Base-by-base conservation (phyloP, 2,329 filamentous ascomycete genomes). In the Arthrobotrys iridis region DNA sequence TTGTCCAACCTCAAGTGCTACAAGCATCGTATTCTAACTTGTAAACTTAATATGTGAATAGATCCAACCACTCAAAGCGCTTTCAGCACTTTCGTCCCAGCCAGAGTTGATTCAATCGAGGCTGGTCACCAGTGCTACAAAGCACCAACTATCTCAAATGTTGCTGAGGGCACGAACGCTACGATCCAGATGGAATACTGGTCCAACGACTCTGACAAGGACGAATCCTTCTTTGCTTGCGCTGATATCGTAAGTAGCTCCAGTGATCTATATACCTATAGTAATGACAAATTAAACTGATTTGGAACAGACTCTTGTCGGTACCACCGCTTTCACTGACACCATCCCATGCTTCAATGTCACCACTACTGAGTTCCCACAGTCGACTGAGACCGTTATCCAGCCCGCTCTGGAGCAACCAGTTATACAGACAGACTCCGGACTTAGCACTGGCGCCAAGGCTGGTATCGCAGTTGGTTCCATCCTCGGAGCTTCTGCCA, bases 131-230 rank as follows among this genome's bases (percentile, higher is more conserved):
- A 83, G 55, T 86, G 85, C 77, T 81, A 85, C 52, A 77, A 78
- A 41, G 77, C 85, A 37, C 68, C 68, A 52, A 58, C 50, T 1
- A 68, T 83, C 0, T 77, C 80, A 2, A 79, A 78, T 7, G 80
- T 83, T 66, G 77, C 77, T n/a, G 78, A 82, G 3, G 85, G 85
- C 15, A 80, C 81, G 60, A 84, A 84, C 67, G 85, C 85, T 15
- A 86, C 85, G 4, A 81, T 86, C 20, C 85, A 86, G 78, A 81
- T 86, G 77, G 83, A 83, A 70, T 86, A 86, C 80, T 82, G 81
- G 60, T 82, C 84, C 59, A 81, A 83, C 76, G 85, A 83, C 77
- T 80, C 84, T 77, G 82, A 81, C 15, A 80, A 82, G 28, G 81
- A 82, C 43, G 80, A 83, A 76, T 84, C 83, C 18, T 85, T 85